These are phyloP conservation scores for Guyanaporus albipodus DNA, from an alignment of 768 basidiomycete genomes.

Conservation along the genomic window DNA sequence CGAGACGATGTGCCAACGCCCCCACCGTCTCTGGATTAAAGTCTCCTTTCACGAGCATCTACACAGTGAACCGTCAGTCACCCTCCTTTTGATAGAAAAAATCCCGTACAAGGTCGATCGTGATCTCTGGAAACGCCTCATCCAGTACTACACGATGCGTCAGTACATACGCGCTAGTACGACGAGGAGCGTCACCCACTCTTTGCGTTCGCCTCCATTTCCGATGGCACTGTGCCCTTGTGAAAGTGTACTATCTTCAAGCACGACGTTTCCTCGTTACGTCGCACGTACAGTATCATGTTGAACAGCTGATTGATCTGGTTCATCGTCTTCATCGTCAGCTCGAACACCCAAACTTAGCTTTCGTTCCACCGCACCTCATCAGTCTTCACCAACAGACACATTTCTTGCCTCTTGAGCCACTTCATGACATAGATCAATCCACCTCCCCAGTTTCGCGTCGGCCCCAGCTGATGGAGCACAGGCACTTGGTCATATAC, in stretches of 20 bases:
- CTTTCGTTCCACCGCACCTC: conserved; percentile 43
- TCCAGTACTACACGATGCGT: conserved; percentile 41
- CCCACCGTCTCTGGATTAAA: conserved; percentile 47
- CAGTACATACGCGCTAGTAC: too few species aligned
- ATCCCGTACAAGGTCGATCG: conserved; percentile 50
- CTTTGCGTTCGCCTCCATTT: conserved; percentile 69
- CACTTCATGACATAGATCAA: conserved; percentile 44
- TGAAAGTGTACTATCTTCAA: conserved; percentile 68
- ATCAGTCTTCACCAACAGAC: conserved; percentile 59
- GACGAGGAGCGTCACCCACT: too few species aligned
- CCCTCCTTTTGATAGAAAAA: neutral
- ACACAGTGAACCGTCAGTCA: neutral
- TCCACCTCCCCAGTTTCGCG: conserved; percentile 39
- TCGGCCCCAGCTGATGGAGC: conserved; percentile 39
- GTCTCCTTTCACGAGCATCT: conserved; percentile 44
- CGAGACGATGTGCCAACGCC: conserved; percentile 45
- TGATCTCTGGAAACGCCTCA: conserved; percentile 62
- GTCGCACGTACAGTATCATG: conserved; percentile 60
- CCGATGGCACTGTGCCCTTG: conserved; percentile 57
- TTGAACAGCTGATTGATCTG: conserved; percentile 66
- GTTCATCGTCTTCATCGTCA: neutral
- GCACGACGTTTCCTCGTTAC: conserved; percentile 67
- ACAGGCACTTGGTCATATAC: conserved; percentile 54
- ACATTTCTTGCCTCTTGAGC: conserved; percentile 51
- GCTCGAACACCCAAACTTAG: neutral